Evolutionary conservation across 140 eudicot genomes (phyloP).

Genomic region (Cichorium intybus): DNA sequence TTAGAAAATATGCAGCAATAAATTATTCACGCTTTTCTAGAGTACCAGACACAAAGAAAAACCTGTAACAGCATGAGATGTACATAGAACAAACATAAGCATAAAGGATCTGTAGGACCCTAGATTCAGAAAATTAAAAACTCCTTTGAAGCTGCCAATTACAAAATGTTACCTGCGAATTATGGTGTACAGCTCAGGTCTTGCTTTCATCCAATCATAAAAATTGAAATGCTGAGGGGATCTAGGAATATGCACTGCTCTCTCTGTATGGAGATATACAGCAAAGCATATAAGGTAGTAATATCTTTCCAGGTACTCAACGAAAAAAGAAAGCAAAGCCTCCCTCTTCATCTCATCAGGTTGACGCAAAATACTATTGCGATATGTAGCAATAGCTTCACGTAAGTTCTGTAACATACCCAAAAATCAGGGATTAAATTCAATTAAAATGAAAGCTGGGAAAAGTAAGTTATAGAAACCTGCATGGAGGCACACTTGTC

Average conservation of each 20-base stretch:
- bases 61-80: too few species aligned
- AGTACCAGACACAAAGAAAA: too few species aligned
- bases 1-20: too few species aligned
- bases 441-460: not conserved
- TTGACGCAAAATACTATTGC: slow-evolving; percentile 78
- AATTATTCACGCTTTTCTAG: too few species aligned
- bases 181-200: slow-evolving; percentile 92
- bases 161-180: slow-evolving; percentile 68
- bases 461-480: slow-evolving; percentile 37
- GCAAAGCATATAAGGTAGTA: slow-evolving; percentile 96
- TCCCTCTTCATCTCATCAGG: slow-evolving; percentile 97
- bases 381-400: slow-evolving; percentile 90
- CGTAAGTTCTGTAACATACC: slow-evolving; percentile 74
- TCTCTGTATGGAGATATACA: slow-evolving; percentile 89
- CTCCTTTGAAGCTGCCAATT: not conserved
- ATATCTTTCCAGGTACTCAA: slow-evolving; percentile 97
- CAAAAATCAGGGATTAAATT: slow-evolving; percentile 12
- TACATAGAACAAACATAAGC: too few species aligned
- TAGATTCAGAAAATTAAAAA: not conserved
- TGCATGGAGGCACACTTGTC: slow-evolving; percentile 98
- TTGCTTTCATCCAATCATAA: slow-evolving; percentile 93
- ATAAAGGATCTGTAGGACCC: not conserved
- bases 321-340: slow-evolving; percentile 92
- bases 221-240: slow-evolving; percentile 55
- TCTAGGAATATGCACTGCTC: slow-evolving; percentile 45